Conservation (phyloP, 1,284 basidiomycete species). For the Pseudozyma sp. region DNA sequence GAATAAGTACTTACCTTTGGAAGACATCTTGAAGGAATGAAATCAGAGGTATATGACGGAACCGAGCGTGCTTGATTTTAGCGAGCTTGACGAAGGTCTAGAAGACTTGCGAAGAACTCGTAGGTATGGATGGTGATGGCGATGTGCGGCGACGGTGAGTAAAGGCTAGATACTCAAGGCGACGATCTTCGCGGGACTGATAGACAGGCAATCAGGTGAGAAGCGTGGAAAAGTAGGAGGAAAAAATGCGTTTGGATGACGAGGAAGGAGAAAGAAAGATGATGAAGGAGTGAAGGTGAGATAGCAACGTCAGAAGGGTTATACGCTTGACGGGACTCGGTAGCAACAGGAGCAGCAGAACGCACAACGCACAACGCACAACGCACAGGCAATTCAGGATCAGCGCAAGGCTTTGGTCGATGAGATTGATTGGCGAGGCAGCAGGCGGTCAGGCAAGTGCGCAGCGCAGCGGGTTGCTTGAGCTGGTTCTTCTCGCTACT, state of each 20-base stretch:
- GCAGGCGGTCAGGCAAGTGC: no score
- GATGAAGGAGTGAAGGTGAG: slow-evolving; percentile 20
- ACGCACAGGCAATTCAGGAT: not conserved
- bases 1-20: slow-evolving; percentile 50
- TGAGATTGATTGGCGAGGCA: no score
- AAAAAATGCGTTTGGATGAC: slow-evolving; percentile 4
- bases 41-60: slow-evolving; percentile 23
- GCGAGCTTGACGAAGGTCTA: slow-evolving; percentile 7
- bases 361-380: slow-evolving; percentile 6
- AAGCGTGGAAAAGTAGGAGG: slow-evolving; percentile 4
- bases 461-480: no score
- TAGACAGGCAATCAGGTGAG: slow-evolving; percentile 17
- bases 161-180: slow-evolving; percentile 56
- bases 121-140: slow-evolving; percentile 4
- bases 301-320: not conserved
- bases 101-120: slow-evolving; percentile 8
- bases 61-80: not conserved
- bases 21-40: slow-evolving; percentile 43
- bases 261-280: slow-evolving; percentile 10
- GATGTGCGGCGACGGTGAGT: slow-evolving; percentile 41
- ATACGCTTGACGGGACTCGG: slow-evolving; percentile 1
- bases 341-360: not conserved
- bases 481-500: no score
- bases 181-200: slow-evolving; percentile 23
- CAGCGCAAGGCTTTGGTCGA: no score